phyloP scores from a whole-genome alignment of 2,329 filamentous ascomycete genomes.

The Calonectria fujianensis region DNA sequence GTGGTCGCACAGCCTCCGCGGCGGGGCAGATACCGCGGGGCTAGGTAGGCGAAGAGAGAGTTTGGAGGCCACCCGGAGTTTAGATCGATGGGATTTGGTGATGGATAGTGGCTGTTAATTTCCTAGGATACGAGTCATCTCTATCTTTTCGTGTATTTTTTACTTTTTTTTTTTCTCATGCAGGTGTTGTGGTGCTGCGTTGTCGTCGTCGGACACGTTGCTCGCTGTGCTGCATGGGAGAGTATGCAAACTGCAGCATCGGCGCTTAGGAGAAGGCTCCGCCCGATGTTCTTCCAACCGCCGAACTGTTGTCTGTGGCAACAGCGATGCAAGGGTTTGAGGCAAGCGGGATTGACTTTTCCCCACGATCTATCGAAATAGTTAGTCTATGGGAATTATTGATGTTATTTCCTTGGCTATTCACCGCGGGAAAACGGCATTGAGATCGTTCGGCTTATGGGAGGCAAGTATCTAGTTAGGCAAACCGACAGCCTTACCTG shows the following conservation, averaged over 20 bases:
- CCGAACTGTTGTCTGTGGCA: slow-evolving; percentile 11
- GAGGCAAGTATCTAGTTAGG: slow-evolving; percentile 29
- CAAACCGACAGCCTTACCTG: slow-evolving; percentile 21
- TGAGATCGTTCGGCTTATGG: neutral
- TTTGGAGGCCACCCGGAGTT: neutral
- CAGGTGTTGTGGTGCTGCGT: neutral
- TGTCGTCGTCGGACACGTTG: neutral
- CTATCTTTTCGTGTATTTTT: neutral
- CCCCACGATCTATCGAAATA: neutral
- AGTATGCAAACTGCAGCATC: neutral
- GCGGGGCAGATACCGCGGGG: slow-evolving; percentile 1
- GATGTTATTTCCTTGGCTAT: slow-evolving; percentile 13
- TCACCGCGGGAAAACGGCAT: neutral
- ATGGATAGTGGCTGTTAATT: slow-evolving; percentile 1
- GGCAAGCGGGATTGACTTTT: slow-evolving; percentile 11
- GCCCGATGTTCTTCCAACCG: slow-evolving; percentile 11
- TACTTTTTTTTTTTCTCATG: slow-evolving; percentile 15
- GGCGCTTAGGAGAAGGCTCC: slow-evolving; percentile 3
- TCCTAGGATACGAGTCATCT: neutral
- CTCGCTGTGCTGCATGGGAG: neutral
- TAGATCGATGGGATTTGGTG: neutral
- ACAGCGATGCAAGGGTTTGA: neutral
- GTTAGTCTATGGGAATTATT: neutral
- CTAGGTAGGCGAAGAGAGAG: neutral
- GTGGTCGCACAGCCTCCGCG: slow-evolving; percentile 18